These are phyloP conservation scores for Patellaria atrata DNA, from an alignment of 495 filamentous ascomycete genomes.

Conservation along the genomic window DNA sequence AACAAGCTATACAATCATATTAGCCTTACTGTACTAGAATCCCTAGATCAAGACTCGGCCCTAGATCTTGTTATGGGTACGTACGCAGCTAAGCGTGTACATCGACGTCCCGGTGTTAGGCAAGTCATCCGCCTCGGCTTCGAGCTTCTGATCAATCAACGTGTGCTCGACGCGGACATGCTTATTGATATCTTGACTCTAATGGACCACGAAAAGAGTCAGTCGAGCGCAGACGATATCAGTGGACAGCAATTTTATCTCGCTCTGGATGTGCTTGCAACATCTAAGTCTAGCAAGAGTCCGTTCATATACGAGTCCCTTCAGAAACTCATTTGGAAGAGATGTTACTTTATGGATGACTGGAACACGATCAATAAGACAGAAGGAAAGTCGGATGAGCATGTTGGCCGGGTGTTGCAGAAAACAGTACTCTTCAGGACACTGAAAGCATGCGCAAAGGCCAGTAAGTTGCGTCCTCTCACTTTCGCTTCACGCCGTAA, in stretches of 20 bases:
- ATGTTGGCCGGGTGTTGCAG: slow-evolving; percentile 32
- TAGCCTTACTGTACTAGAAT: slow-evolving; percentile 40
- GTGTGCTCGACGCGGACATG: slow-evolving; percentile 47
- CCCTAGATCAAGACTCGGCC: slow-evolving; percentile 65
- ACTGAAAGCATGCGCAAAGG: no score
- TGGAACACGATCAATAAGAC: slow-evolving; percentile 49
- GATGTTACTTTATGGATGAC: slow-evolving; percentile 64
- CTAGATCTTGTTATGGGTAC: slow-evolving; percentile 57
- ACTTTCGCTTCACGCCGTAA: no score
- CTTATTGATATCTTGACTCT: slow-evolving; percentile 77
- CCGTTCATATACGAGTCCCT: no score
- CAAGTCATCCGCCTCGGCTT: slow-evolving; percentile 52
- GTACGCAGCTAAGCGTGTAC: slow-evolving; percentile 40
- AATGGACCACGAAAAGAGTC: slow-evolving; percentile 29
- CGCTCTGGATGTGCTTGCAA: slow-evolving; percentile 53
- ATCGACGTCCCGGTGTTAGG: slow-evolving; percentile 46
- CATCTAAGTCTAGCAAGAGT: no score
- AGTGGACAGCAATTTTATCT: slow-evolving; percentile 42
- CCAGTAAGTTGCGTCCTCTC: no score
- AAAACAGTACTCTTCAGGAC: slow-evolving; percentile 38
- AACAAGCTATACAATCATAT: slow-evolving; percentile 53
- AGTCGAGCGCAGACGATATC: slow-evolving; percentile 21
- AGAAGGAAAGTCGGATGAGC: slow-evolving; percentile 35
- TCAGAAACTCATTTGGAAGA: slow-evolving; percentile 68
- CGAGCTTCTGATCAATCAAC: slow-evolving; percentile 47